These are phyloP conservation scores for Solanum sejunctum DNA, from an alignment of 257 asterid genomes.

Conservation along the genomic window DNA sequence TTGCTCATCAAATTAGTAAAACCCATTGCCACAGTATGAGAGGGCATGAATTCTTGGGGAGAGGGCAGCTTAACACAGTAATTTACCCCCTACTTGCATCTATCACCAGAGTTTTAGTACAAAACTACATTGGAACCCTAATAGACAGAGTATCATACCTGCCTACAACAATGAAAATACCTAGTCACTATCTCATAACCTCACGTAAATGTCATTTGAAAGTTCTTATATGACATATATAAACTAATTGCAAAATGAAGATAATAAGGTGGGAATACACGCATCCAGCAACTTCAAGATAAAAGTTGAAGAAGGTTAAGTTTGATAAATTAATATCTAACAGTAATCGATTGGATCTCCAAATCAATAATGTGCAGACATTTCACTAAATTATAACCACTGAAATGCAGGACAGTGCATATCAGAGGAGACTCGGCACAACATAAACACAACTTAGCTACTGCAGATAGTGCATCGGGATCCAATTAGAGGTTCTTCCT, in stretches of 20 bases:
- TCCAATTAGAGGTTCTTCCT: slow-evolving; percentile 3
- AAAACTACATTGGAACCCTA: neutral
- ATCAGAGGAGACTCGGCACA: neutral
- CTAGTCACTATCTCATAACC: neutral
- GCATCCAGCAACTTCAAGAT: neutral
- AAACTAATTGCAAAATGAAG: neutral
- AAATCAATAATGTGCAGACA: neutral
- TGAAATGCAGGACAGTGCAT: neutral
- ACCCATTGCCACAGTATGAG: neutral
- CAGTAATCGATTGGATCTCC: neutral
- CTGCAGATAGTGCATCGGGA: slow-evolving; percentile 2
- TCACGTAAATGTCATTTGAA: neutral
- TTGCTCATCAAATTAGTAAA: neutral
- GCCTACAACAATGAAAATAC: neutral
- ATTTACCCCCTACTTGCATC: neutral
- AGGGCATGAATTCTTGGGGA: neutral
- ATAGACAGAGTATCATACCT: neutral
- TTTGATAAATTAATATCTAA: neutral
- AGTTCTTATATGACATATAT: neutral
- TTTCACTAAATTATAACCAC: neutral
- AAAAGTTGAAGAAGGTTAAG: neutral
- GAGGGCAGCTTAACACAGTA: neutral
- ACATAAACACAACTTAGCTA: neutral
- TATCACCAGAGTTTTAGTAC: neutral
- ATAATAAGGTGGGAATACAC: neutral